Conservation (phyloP, 306 rosid species). For the Glycine tomentella region DNA sequence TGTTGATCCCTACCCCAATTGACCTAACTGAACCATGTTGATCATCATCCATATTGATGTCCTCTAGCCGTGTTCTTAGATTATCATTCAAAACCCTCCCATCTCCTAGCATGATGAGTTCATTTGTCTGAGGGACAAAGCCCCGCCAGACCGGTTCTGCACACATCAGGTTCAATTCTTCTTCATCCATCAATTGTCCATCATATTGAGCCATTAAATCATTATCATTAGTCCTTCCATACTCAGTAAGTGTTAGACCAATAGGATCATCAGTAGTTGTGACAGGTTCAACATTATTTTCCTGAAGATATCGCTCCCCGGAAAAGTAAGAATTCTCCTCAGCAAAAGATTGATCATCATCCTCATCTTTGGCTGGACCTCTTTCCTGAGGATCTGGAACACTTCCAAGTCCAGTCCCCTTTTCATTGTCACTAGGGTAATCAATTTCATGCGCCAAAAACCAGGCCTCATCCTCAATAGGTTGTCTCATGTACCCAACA, state of each 20-base stretch:
- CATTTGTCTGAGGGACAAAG: slow-evolving; percentile 83
- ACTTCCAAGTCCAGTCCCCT: slow-evolving; percentile 78
- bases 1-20: slow-evolving; percentile 87
- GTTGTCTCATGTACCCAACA: slow-evolving; percentile 91
- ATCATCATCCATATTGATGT: slow-evolving; percentile 74
- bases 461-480: slow-evolving; percentile 94
- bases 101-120: slow-evolving; percentile 75
- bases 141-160: slow-evolving; percentile 95
- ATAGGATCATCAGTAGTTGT: slow-evolving; percentile 68
- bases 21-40: slow-evolving; percentile 89
- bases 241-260: slow-evolving; percentile 68
- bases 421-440: slow-evolving; percentile 92
- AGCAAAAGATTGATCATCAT: slow-evolving; percentile 89
- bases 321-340: slow-evolving; percentile 92
- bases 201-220: slow-evolving; percentile 84
- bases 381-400: slow-evolving; percentile 81
- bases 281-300: slow-evolving; percentile 69
- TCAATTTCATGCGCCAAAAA: slow-evolving; percentile 91
- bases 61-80: slow-evolving; percentile 68
- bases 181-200: slow-evolving; percentile 91
- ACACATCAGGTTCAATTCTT: slow-evolving; percentile 79
- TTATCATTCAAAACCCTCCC: slow-evolving; percentile 64
- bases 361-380: slow-evolving; percentile 79
- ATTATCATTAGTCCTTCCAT: slow-evolving; percentile 65
- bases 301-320: slow-evolving; percentile 80